These are phyloP conservation scores for Scalesia atractyloides DNA, from an alignment of 129 eudicot genomes.

Conservation along the genomic window DNA sequence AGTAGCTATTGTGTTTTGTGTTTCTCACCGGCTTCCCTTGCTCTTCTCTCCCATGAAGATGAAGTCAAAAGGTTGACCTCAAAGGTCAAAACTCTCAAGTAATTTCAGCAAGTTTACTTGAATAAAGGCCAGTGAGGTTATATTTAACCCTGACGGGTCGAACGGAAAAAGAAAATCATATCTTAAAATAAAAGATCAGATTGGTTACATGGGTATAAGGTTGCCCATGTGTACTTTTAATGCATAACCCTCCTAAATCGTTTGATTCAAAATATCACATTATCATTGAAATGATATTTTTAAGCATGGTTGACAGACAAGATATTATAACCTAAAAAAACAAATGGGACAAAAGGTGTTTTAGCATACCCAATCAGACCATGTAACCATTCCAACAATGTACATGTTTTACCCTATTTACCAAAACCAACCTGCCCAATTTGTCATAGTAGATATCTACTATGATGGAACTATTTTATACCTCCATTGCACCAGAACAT, in stretches of 20 bases:
- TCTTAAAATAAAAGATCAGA: neutral
- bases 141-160: neutral
- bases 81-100: slow-evolving; percentile 20
- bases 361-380: neutral
- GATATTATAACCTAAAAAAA: neutral
- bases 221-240: neutral
- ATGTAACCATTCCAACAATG: neutral
- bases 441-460: neutral
- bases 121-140: neutral
- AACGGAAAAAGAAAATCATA: neutral
- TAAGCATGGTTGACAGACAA: neutral
- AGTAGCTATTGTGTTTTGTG: slow-evolving; percentile 68
- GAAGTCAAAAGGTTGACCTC: slow-evolving; percentile 26
- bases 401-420: neutral
- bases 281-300: neutral
- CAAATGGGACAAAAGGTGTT: neutral
- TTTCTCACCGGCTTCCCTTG: slow-evolving; percentile 74
- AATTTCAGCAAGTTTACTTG: neutral
- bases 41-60: slow-evolving; percentile 47
- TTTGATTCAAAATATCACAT: neutral
- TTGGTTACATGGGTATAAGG: neutral
- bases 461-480: slow-evolving; percentile 25
- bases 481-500: slow-evolving; percentile 77
- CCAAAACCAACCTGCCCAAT: slow-evolving; percentile 1
- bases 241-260: neutral